Evolutionary conservation across 1,139 yeast genomes (phyloP), one percentile per base, ranked within the genome.

Genomic region (Neolecta irregularis): DNA sequence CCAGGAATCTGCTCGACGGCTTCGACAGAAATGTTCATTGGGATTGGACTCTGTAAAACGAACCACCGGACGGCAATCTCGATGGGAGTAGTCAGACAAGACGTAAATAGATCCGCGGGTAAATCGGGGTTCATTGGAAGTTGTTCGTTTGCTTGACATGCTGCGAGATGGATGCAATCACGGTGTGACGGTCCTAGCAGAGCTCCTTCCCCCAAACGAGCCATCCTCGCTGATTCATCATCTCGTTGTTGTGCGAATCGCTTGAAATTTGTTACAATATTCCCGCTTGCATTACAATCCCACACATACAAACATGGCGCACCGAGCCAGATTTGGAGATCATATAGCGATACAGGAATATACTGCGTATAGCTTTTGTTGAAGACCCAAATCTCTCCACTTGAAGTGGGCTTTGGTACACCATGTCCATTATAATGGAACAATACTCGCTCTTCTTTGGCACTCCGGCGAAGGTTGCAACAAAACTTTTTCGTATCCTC

Each of bases 331-430:
- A 93, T 76, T 51, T 88, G 98, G 36, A 88, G 61, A 50, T 91
- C 98, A 52, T 80, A 83, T 16, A 88, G 59, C 4, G 94, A 79
- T 2, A 88, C 91, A 1, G 99, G 99, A 42, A 88, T 88, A 53
- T 88, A 88, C 57, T 88, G 98, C 1, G 98, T 88, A 54, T 85
- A 91, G 1, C 94, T 94, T 47, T 95, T 63, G 55, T 88, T 88
- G 58, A 88, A 88, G 11, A 91, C 96, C 99, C 99, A 88, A 16
- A 88, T 81, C 52, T 88, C 99, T n/a, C 99, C 99, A 37, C 85
- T 73, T 20, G 83, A 72, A 0, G 98, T 91, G 1, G 99, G 98
- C 46, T 83, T 83, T 0, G 99, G 99, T 2, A 88, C 99, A 12
- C 99, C 99, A 52, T 88, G 99, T 3, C 99, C 99, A 50, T 88